These are phyloP conservation scores for Paratinospora sagittata DNA, from an alignment of 164 flowering plant genomes.

Conservation along the genomic window DNA sequence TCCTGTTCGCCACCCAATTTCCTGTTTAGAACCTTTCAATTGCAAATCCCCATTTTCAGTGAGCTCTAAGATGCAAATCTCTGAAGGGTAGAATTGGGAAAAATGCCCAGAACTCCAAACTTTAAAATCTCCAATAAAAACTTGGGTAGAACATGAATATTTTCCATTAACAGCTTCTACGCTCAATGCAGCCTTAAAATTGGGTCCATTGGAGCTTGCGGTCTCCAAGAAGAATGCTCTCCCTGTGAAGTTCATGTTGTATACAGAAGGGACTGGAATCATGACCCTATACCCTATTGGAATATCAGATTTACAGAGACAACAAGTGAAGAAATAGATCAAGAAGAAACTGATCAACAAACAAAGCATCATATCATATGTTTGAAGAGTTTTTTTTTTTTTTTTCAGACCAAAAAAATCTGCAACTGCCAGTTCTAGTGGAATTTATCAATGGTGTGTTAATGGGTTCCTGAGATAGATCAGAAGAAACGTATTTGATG, in stretches of 20 bases:
- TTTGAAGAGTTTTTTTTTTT: no score
- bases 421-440: background rate
- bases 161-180: conserved; percentile 43
- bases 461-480: background rate
- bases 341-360: background rate
- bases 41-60: conserved; percentile 50
- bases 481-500: background rate
- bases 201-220: conserved; percentile 23
- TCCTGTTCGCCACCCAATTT: conserved; percentile 67
- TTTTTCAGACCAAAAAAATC: background rate
- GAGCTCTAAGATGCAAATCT: conserved; percentile 53
- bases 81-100: conserved; percentile 40
- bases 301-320: conserved; percentile 31
- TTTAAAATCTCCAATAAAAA: conserved; percentile 67
- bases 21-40: conserved; percentile 38
- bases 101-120: conserved; percentile 78
- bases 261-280: conserved; percentile 42
- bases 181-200: conserved; percentile 52
- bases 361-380: conserved; percentile 4
- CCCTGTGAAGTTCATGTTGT: conserved; percentile 43
- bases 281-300: conserved; percentile 33
- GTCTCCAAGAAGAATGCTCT: conserved; percentile 59
- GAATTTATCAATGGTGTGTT: background rate
- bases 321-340: conserved; percentile 7
- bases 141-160: conserved; percentile 53